Percentiles rank a stretch among this genome's conserved stretches.
Conservation (phyloP, 139 green algal genomes). For the Desmodesmus armatus region DNA sequence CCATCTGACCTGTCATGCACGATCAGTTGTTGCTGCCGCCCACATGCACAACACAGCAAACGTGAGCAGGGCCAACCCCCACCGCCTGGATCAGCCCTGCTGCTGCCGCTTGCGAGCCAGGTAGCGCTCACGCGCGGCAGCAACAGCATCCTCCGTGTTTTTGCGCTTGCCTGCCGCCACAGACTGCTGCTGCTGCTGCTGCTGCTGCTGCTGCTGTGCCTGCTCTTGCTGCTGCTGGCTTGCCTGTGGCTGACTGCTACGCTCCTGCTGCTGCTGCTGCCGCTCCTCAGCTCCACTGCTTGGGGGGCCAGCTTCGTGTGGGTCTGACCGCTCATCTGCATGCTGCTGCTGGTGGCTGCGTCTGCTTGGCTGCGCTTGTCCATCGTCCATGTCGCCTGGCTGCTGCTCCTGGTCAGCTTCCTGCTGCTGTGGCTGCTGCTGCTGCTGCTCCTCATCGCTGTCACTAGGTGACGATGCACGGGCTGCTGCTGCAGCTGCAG, state of each 20-base stretch:
- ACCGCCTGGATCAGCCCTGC: no score
- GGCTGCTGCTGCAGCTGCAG: neutral
- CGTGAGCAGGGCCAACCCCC: no score
- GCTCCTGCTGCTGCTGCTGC: neutral
- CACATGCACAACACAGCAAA: no score
- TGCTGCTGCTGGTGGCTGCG: constrained; percentile 2
- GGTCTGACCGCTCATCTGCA: no score
- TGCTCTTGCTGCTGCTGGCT: neutral
- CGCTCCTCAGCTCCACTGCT: neutral
- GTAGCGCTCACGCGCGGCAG: constrained; percentile 82
- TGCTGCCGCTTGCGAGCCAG: constrained; percentile 73
- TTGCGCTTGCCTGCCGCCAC: constrained; percentile 52
- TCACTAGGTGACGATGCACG: neutral
- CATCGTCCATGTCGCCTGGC: no score
- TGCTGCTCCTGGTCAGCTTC: neutral
- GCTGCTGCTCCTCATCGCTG: neutral
- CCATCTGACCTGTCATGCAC: no score
- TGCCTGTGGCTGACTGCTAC: no score
- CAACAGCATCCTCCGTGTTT: constrained; percentile 71
- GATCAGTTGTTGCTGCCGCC: no score
- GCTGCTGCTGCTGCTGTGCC: neutral
- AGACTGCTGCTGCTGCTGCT: constrained; percentile 30
- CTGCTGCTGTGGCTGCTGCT: neutral
- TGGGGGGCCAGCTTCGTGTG: no score
- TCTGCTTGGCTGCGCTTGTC: no score